Evolutionary conservation across 108 stramenopile genomes (phyloP).

Genomic region (Phaeodactylum tricornutum): DNA sequence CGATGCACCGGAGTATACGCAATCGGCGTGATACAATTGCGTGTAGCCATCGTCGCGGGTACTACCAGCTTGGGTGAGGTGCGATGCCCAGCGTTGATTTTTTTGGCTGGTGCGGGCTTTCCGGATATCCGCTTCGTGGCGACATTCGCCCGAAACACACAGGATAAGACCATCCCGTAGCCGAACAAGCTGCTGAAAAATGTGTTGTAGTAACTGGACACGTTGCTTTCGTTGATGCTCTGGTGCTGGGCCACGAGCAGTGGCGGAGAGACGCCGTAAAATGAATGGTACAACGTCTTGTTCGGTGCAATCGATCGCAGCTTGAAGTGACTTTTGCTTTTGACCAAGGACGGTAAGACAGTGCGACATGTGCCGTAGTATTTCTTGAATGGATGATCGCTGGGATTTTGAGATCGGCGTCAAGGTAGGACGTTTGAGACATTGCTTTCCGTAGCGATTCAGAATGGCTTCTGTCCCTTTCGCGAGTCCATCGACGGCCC

Average conservation of each 20-base stretch:
- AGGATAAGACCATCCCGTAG: conserved; percentile 67
- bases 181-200: conserved; percentile 34
- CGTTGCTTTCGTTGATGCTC: neutral
- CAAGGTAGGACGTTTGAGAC: too few relatives aligned
- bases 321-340: neutral
- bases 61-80: conserved; percentile 17
- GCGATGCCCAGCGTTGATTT: conserved; percentile 21
- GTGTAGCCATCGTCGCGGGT: conserved; percentile 69
- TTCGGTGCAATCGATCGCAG: neutral
- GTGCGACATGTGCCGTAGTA: neutral
- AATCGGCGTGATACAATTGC: conserved; percentile 23
- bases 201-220: conserved; percentile 19
- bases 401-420: too few relatives aligned
- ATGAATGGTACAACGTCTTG: neutral
- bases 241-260: too few relatives aligned
- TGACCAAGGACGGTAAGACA: neutral
- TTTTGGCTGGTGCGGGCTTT: conserved; percentile 5
- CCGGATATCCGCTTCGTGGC: conserved; percentile 45
- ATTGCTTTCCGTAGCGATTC: too few relatives aligned
- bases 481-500: too few relatives aligned
- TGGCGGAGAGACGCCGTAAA: neutral
- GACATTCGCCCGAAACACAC: conserved; percentile 68
- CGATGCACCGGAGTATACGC: conserved; percentile 52
- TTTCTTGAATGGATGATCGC: too few relatives aligned
- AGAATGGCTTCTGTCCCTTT: too few relatives aligned